These are phyloP conservation scores for Claviceps capensis DNA, from an alignment of 2,329 filamentous ascomycete species.

Conservation along the genomic window DNA sequence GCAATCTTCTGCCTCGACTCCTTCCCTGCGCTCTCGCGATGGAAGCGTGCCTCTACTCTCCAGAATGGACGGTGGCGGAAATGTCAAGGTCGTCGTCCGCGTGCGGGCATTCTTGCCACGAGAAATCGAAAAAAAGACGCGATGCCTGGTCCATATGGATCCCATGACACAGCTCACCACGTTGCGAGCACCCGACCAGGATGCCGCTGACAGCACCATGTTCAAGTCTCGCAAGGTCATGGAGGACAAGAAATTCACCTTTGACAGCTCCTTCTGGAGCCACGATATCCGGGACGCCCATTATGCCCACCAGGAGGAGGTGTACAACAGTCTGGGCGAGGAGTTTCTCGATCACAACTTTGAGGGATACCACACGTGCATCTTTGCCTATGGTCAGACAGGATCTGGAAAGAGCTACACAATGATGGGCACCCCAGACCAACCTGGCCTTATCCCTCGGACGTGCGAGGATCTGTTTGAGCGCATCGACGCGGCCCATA, in stretches of 20 bases:
- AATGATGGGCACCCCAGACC: constrained; percentile 81
- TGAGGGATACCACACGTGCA: constrained; percentile 97
- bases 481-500: constrained; percentile 64
- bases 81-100: constrained; percentile 71
- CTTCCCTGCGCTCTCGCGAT: constrained; percentile 62
- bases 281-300: constrained; percentile 66
- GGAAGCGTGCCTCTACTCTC: constrained; percentile 44
- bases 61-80: constrained; percentile 52
- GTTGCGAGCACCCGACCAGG: constrained; percentile 49
- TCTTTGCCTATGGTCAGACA: constrained; percentile 96
- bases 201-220: constrained; percentile 34
- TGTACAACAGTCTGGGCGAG: constrained; percentile 87
- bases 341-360: constrained; percentile 99
- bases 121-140: constrained; percentile 67
- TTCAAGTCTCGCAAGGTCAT: constrained; percentile 57
- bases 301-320: constrained; percentile 83
- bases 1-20: constrained; percentile 62
- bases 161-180: constrained; percentile 75
- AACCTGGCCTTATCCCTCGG: constrained; percentile 83
- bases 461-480: constrained; percentile 95
- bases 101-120: constrained; percentile 66
- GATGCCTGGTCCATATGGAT: constrained; percentile 87
- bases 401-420: constrained; percentile 97
- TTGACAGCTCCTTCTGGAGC: constrained; percentile 98
- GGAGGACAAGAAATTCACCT: constrained; percentile 86